Conservation (phyloP, 331 rosid species). For the Malus hybrid region DNA sequence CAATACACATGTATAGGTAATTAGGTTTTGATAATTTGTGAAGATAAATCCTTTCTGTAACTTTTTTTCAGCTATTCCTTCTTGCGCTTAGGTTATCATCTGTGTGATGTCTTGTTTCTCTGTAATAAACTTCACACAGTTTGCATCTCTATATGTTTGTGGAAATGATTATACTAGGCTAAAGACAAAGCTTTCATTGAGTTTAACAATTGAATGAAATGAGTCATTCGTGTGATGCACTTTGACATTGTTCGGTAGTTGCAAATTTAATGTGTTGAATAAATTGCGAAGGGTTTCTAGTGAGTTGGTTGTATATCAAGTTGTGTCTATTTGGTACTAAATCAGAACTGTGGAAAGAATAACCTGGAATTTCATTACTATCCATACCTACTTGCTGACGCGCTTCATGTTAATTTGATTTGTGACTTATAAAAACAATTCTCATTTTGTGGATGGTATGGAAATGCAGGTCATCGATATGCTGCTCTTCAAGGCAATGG, state of each 20-base stretch:
- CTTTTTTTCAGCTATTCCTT: neutral
- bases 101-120: neutral
- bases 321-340: neutral
- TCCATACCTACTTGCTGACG: neutral
- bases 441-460: slow-evolving; percentile 17
- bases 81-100: neutral
- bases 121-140: neutral
- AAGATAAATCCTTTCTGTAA: neutral
- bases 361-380: neutral
- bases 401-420: neutral
- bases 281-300: neutral
- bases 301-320: neutral
- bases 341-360: neutral
- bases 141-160: neutral
- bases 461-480: slow-evolving; percentile 77
- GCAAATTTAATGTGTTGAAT: neutral
- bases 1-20: neutral
- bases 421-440: neutral
- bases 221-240: neutral
- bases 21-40: neutral
- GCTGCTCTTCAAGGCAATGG: slow-evolving; percentile 84
- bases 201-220: neutral
- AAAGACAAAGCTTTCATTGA: neutral
- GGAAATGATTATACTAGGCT: neutral
- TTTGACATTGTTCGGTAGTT: neutral